Evolutionary conservation across 768 basidiomycete genomes (phyloP), one percentile per base, ranked within the genome.

Genomic region (Auriscalpium orientale): DNA sequence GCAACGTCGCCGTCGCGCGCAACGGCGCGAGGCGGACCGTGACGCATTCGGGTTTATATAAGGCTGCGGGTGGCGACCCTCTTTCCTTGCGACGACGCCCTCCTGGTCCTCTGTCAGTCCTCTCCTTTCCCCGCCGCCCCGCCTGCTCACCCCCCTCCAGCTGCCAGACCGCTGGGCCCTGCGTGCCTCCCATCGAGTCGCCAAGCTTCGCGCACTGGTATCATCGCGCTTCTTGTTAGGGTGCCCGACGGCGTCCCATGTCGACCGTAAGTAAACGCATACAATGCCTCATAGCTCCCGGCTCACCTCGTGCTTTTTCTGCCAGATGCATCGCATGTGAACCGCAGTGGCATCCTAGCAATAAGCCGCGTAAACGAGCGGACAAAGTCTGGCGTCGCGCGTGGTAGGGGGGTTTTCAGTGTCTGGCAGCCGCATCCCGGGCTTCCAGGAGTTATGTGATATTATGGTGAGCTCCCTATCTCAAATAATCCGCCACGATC

Each of bases 151-250:
- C 4, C 2, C 28, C 28, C 28, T 28, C 28, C 15, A 18, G 40
- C 40, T 22, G 38, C 40, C 40, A 43, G 40, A 43, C 40, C 46
- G 21, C 46, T 4, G 51, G 49, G 54, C 40, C 48, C 44, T 21
- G 3, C 45, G 49, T 40, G 33, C 46, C 54, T 47, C 33, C 51
- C 56, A 47, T 40, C 45, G 28, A 38, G 34, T 51, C 51, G 47
- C 54, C 50, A 55, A 18, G 54, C 50, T 55, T 51, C 55, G 57
- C 53, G 49, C 54, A 54, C 57, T 43, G 45, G 54, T 50, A 36
- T 51, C 57, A 58, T 55, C 36, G 49, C 57, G 50, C 50, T 55
- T 55, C 54, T 58, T 49, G 56, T 57, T 45, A 51, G 54, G 33
- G 46, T 52, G 54, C 46, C 36, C 20, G 53, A 40, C 15, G 37